These are phyloP conservation scores for Microthlaspi erraticum DNA, from an alignment of 345 rosid species.

Conservation along the genomic window DNA sequence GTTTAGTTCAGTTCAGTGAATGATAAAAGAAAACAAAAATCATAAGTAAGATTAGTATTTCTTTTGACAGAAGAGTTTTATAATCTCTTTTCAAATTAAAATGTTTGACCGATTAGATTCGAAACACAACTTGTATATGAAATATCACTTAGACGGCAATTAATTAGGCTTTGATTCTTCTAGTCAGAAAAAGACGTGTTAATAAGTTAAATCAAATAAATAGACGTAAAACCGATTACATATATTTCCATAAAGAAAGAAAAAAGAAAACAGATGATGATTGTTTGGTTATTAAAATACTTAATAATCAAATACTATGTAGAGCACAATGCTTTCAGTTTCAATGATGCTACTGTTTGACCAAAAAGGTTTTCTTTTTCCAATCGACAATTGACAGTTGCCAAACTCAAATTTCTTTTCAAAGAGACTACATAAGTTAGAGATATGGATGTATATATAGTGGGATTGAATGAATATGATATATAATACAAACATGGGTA, in stretches of 20 bases:
- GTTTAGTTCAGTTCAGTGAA: too few species aligned
- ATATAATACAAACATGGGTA: constrained; percentile 5
- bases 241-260: neutral
- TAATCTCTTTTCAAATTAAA: neutral
- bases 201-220: neutral
- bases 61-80: too few species aligned
- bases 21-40: too few species aligned
- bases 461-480: constrained; percentile 11
- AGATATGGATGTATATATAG: neutral
- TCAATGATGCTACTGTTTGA: constrained; percentile 25
- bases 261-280: neutral
- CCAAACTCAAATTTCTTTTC: neutral
- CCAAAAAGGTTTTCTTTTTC: neutral
- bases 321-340: constrained; percentile 8
- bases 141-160: constrained; percentile 1
- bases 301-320: constrained; percentile 10
- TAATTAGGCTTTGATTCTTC: constrained; percentile 12
- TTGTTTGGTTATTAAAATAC: neutral
- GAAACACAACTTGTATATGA: constrained; percentile 12
- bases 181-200: constrained; percentile 14
- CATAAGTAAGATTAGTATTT: too few species aligned
- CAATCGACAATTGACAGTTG: neutral
- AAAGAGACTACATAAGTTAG: neutral
- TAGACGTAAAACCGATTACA: neutral
- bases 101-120: constrained; percentile 1